Conservation (phyloP, 2,329 filamentous ascomycete genomes). For the Aspergillus udagawae region DNA sequence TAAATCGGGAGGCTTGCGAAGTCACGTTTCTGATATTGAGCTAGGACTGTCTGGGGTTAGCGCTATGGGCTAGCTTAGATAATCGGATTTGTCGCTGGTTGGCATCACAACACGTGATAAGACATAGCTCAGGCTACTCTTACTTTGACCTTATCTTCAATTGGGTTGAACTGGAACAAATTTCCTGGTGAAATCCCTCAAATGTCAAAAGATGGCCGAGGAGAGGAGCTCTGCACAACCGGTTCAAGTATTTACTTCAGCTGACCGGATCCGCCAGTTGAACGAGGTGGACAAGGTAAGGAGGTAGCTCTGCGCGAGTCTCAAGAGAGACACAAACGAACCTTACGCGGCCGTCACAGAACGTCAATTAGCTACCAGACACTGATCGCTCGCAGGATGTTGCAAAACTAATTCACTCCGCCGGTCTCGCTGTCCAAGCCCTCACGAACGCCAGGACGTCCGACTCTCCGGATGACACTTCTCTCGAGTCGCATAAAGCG, state of each 20-base stretch:
- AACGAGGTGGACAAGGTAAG: conserved; percentile 69
- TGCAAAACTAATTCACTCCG: conserved; percentile 53
- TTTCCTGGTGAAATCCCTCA: neutral
- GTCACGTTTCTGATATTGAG: conserved; percentile 22
- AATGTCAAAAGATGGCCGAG: conserved; percentile 19
- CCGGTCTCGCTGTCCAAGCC: conserved; percentile 60
- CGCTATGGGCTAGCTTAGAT: neutral
- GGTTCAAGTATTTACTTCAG: conserved; percentile 57
- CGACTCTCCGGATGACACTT: conserved; percentile 33
- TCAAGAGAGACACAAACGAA: neutral
- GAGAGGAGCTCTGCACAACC: conserved; percentile 18
- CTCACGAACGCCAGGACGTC: conserved; percentile 51
- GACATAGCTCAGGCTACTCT: neutral
- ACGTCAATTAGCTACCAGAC: neutral
- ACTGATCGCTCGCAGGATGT: conserved; percentile 39
- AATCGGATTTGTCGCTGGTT: neutral
- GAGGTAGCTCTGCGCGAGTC: neutral
- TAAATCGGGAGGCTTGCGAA: conserved; percentile 11
- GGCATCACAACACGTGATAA: conserved; percentile 10
- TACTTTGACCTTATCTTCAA: neutral
- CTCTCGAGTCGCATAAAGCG: conserved; percentile 53
- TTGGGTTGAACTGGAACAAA: neutral
- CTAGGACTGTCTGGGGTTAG: conserved; percentile 2
- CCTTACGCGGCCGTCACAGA: neutral
- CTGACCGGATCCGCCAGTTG: conserved; percentile 76